Evolutionary conservation across 1,139 yeast species (phyloP).

Genomic region (Meyerozyma sp.): DNA sequence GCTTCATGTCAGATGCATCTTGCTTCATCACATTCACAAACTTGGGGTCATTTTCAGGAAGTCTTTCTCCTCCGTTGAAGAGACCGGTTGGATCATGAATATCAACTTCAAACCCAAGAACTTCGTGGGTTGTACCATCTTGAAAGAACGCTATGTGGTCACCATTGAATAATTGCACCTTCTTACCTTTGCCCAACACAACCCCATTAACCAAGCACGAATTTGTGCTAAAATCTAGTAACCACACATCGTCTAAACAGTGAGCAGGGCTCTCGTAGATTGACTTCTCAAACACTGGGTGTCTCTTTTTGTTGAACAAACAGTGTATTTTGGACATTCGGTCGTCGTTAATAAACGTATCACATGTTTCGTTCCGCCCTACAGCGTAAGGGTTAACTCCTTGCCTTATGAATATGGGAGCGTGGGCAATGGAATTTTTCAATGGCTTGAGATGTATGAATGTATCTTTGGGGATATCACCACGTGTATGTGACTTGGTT

Average conservation of each 20-base stretch:
- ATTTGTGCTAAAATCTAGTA: conserved; percentile 74
- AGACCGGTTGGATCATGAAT: conserved; percentile 56
- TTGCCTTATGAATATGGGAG: conserved; percentile 53
- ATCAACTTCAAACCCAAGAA: conserved; percentile 47
- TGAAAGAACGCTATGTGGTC: conserved; percentile 63
- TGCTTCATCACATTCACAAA: conserved; percentile 20
- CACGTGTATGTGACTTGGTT: no score
- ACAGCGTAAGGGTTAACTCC: conserved; percentile 59
- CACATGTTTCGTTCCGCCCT: conserved; percentile 61
- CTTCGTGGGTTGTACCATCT: conserved; percentile 48
- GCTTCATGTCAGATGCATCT: conserved; percentile 23
- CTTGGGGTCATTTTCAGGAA: conserved; percentile 9
- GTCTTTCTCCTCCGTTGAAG: conserved; percentile 34
- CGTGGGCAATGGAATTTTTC: conserved; percentile 20
- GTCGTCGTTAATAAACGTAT: conserved; percentile 58
- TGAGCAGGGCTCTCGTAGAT: conserved; percentile 64
- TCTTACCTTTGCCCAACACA: conserved; percentile 56
- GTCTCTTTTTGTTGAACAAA: conserved; percentile 54
- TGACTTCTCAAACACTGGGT: conserved; percentile 46
- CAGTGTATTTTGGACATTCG: conserved; percentile 85
- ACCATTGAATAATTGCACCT: conserved; percentile 55
- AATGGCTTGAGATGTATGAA: conserved; percentile 29
- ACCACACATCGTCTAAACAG: conserved; percentile 72
- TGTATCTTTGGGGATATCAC: conserved; percentile 18
- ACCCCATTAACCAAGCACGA: conserved; percentile 66